phyloP scores from a whole-genome alignment of 192 early-diverging fungal species.

The Umbelopsis ramanniana region DNA sequence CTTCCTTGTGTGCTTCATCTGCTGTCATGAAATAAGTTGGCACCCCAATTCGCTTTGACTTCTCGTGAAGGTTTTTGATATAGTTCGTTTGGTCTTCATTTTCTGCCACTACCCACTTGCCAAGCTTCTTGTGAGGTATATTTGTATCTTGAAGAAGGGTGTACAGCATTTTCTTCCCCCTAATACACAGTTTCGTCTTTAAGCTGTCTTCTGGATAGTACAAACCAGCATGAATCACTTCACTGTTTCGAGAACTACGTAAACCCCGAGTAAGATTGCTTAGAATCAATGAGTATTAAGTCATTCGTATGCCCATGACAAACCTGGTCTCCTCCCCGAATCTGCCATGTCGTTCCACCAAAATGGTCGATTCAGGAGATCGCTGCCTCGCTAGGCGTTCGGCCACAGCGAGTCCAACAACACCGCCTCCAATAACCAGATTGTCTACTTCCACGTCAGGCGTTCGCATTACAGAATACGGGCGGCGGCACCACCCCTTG shows the following conservation, averaged over 20 bases:
- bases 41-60: constrained; percentile 58
- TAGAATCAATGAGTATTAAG: not conserved
- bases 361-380: constrained; percentile 50
- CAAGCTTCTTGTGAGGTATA: constrained; percentile 59
- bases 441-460: constrained; percentile 65
- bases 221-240: constrained; percentile 89
- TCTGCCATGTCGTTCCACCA: constrained; percentile 69
- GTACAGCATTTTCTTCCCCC: constrained; percentile 75
- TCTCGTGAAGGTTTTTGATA: constrained; percentile 56
- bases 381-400: constrained; percentile 57
- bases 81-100: constrained; percentile 53
- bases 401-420: constrained; percentile 79
- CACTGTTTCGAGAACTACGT: constrained; percentile 77
- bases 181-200: constrained; percentile 78
- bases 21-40: constrained; percentile 54
- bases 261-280: not conserved
- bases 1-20: constrained; percentile 44
- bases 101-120: constrained; percentile 84
- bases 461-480: not conserved
- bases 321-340: constrained; percentile 75
- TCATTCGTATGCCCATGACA: not conserved
- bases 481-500: not conserved
- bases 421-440: constrained; percentile 79
- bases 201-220: constrained; percentile 79
- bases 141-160: constrained; percentile 53